phyloP scores from a whole-genome alignment of 495 filamentous ascomycete species.

The Penicillium desertorum region DNA sequence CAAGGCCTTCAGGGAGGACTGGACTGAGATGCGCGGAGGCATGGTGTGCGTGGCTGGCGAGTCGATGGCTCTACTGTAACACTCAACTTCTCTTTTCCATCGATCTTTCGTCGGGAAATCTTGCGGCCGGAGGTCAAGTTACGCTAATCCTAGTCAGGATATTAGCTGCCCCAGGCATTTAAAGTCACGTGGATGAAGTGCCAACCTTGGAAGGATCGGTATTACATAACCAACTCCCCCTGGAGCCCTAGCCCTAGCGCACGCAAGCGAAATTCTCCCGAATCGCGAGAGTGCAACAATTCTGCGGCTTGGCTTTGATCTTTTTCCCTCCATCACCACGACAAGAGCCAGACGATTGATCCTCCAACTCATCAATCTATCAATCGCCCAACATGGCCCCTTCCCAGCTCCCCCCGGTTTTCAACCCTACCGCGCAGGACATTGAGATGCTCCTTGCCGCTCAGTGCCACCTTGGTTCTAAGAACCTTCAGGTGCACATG shows the following conservation, averaged over 20 bases:
- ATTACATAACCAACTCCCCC: conserved; percentile 11
- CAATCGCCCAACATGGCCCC: conserved; percentile 85
- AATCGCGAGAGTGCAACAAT: conserved; percentile 32
- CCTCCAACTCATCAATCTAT: conserved; percentile 50
- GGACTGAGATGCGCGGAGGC: conserved; percentile 70
- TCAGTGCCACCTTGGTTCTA: conserved; percentile 94
- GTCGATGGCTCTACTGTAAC: conserved; percentile 7
- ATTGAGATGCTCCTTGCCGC: conserved; percentile 99
- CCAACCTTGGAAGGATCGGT: neutral
- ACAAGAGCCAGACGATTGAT: conserved; percentile 57
- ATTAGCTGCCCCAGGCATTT: conserved; percentile 17
- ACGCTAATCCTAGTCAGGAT: conserved; percentile 33
- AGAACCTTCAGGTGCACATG: conserved; percentile 99
- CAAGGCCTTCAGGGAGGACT: conserved; percentile 61
- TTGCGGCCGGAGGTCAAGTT: conserved; percentile 19
- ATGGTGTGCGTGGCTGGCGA: conserved; percentile 44
- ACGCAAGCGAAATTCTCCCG: conserved; percentile 45
- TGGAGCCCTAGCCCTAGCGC: conserved; percentile 43
- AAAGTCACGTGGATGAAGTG: neutral
- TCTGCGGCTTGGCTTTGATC: conserved; percentile 37
- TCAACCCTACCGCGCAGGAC: conserved; percentile 84
- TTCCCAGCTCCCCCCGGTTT: conserved; percentile 81
- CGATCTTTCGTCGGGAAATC: conserved; percentile 37
- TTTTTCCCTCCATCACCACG: conserved; percentile 43
- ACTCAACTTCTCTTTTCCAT: conserved; percentile 25